Evolutionary conservation across 768 basidiomycete genomes (phyloP), one percentile per base, ranked within the genome.

Genomic region (Kwoniella mangroviensis): DNA sequence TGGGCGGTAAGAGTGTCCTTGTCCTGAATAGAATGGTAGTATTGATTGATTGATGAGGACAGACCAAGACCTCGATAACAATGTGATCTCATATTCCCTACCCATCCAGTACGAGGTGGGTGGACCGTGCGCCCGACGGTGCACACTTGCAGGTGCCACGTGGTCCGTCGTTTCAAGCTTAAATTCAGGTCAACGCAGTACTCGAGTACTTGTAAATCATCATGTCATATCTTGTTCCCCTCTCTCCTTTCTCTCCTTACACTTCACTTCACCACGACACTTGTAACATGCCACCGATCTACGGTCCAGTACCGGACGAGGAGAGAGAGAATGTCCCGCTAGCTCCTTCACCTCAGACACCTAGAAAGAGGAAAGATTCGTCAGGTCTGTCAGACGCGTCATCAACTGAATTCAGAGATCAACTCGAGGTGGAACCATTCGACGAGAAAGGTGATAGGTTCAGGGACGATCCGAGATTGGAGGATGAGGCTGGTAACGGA

Each of bases 351-450:
- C 19, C 19, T 19, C 69, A 51, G 4, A 45, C 57, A 21, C 58
- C 59, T 15, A 26, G 41, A 7, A 62, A 40, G 19, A 51, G 40
- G n/a, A 52, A 52, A 24, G 13, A 28, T 9, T 63, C 19, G 21
- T 75, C 70, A 21, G 63, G 67, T 19, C 60, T 58, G 11, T 74
- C 74, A 15, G 74, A 73, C 68, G 74, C 63, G 24, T 78, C 79
- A 19, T 77, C 78, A 40, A 66, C 75, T n/a, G 69, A 67, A 41
- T 81, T 79, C 54, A 58, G 73, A 43, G 79, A 81, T 62, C 55
- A 67, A 19, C 68, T 81, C n/a, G 77, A 80, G 45, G 73, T 66
- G 22, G 76, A 80, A 58, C 79, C 79, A 3, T 78, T 80, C 22
- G 67, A 71, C 41, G 76, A 80, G 68, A 75, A 79, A 65, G 74